Conservation (phyloP, 2,329 filamentous ascomycete species). For the Diplodia mutila region DNA sequence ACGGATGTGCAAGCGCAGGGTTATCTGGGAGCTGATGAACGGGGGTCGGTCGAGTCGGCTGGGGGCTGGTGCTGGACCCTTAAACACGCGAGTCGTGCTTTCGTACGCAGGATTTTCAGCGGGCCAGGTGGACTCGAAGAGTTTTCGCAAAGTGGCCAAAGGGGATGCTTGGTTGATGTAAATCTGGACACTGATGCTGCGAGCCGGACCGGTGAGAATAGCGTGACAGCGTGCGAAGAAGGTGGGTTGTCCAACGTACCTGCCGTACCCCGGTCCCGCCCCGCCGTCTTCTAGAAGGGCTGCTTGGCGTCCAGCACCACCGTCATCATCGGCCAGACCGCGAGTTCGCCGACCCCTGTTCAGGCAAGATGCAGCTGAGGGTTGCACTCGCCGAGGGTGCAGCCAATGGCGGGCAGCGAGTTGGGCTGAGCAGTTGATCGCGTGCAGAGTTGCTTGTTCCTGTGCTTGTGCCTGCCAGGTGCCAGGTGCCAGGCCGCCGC, state of each 20-base stretch:
- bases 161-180: not conserved
- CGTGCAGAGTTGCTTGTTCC: slow-evolving; percentile 21
- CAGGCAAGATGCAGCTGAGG: not conserved
- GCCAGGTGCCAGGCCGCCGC: slow-evolving; percentile 1
- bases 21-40: not conserved
- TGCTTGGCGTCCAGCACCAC: slow-evolving; percentile 5
- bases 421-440: slow-evolving; percentile 5
- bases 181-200: too few relatives aligned
- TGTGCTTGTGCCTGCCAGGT: not conserved
- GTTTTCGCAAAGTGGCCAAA: not conserved
- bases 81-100: slow-evolving; percentile 17
- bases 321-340: not conserved
- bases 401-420: not conserved
- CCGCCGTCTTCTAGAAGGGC: not conserved
- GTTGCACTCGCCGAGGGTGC: not conserved
- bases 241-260: not conserved
- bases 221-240: not conserved
- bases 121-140: slow-evolving; percentile 3
- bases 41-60: slow-evolving; percentile 2
- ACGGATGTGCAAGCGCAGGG: not conserved
- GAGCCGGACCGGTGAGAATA: slow-evolving; percentile 3
- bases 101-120: not conserved
- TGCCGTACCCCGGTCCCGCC: not conserved
- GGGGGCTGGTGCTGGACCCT: slow-evolving; percentile 15
- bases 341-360: not conserved